These are phyloP conservation scores for Phlebiopsis gigantea DNA, from an alignment of 768 basidiomycete species.

Conservation along the genomic window DNA sequence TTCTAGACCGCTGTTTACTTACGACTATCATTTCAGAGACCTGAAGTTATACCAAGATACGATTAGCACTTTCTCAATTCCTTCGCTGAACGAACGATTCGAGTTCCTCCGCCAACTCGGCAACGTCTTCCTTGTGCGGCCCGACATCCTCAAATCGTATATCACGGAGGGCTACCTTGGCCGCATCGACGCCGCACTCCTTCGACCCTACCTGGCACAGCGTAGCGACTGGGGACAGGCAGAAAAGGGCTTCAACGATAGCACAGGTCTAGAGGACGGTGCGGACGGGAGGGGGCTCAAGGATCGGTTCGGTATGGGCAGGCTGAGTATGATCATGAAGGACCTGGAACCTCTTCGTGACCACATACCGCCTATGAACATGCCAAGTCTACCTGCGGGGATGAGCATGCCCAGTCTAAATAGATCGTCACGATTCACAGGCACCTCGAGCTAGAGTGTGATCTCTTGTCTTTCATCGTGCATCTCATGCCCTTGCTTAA, in stretches of 20 bases:
- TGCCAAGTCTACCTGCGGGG: slow-evolving; percentile 51
- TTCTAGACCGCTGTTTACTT: background rate
- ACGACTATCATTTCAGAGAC: slow-evolving; percentile 51
- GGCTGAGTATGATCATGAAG: slow-evolving; percentile 83
- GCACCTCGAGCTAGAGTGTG: background rate
- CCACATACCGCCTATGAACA: slow-evolving; percentile 45
- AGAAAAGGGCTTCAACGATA: slow-evolving; percentile 73
- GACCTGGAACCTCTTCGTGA: slow-evolving; percentile 74
- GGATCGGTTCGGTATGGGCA: slow-evolving; percentile 56
- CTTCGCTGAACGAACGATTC: slow-evolving; percentile 87
- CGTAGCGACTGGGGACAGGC: slow-evolving; percentile 90
- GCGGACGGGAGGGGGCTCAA: slow-evolving; percentile 52
- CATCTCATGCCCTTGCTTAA: too few species aligned
- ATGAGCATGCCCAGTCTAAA: slow-evolving; percentile 35
- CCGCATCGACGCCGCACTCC: slow-evolving; percentile 78
- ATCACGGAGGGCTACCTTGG: slow-evolving; percentile 93
- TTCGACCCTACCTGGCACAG: slow-evolving; percentile 87
- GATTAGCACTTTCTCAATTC: slow-evolving; percentile 75
- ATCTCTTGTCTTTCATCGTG: background rate
- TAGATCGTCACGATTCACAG: slow-evolving; percentile 34
- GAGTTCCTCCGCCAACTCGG: slow-evolving; percentile 97
- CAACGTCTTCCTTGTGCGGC: slow-evolving; percentile 93
- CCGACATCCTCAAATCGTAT: slow-evolving; percentile 92
- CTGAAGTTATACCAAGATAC: slow-evolving; percentile 95
- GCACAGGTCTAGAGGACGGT: slow-evolving; percentile 31